These are phyloP conservation scores for Talaromyces sp. DNA, from an alignment of 2,329 filamentous ascomycete genomes.

Conservation along the genomic window DNA sequence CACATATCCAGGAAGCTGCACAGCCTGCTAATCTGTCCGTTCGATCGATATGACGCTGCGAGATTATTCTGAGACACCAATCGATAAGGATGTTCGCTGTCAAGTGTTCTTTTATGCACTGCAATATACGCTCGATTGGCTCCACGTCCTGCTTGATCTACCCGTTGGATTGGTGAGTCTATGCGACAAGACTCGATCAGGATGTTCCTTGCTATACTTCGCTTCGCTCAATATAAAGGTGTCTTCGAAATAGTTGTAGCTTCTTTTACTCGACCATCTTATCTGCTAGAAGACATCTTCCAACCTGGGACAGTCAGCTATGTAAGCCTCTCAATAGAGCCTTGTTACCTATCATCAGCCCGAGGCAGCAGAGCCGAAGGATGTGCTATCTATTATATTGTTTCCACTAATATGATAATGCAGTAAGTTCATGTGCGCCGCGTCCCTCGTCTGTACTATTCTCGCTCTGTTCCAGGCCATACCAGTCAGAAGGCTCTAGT, in stretches of 20 bases:
- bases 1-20: neutral
- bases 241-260: neutral
- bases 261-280: conserved; percentile 3
- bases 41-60: neutral
- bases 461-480: no score
- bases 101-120: neutral
- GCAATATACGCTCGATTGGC: neutral
- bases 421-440: no score
- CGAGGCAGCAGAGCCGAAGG: no score
- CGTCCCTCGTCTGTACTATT: no score
- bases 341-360: no score
- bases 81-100: neutral
- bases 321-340: no score
- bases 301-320: neutral
- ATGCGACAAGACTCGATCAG: neutral
- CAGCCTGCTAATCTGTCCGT: neutral
- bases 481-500: no score
- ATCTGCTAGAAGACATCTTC: neutral
- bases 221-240: neutral
- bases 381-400: no score
- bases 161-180: neutral
- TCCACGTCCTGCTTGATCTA: neutral
- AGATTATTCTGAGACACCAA: neutral
- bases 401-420: no score
- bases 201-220: neutral